Conservation (phyloP, 768 basidiomycete species). For the Cyclocybe cylindracea region DNA sequence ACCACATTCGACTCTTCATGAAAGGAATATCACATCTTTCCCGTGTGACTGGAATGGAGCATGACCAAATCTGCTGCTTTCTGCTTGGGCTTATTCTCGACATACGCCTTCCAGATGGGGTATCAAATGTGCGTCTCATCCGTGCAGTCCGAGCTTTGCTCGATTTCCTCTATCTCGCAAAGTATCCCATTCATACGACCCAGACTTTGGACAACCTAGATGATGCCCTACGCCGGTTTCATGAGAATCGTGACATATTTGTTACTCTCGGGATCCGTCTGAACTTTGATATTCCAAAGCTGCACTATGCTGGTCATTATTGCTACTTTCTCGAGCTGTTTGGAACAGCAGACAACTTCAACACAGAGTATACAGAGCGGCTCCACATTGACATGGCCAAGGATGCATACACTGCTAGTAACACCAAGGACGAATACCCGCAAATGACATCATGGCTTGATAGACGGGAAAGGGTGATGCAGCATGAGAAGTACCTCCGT, state of each 20-base stretch:
- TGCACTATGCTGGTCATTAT: conserved; percentile 32
- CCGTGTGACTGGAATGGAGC: conserved; percentile 11
- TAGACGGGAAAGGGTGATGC: conserved; percentile 31
- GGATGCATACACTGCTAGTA: conserved; percentile 15
- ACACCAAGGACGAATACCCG: conserved; percentile 23
- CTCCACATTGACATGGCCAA: conserved; percentile 25
- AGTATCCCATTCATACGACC: conserved; percentile 14
- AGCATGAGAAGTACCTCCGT: conserved; percentile 24
- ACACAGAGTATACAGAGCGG: conserved; percentile 34
- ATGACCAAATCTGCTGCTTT: conserved; percentile 14
- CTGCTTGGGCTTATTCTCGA: conserved; percentile 8
- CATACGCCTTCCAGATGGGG: conserved; percentile 3
- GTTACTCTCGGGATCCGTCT: conserved; percentile 19
- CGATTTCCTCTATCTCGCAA: conserved; percentile 14
- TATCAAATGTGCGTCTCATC: conserved; percentile 4
- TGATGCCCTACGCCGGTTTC: conserved; percentile 5
- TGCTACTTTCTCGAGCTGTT: conserved; percentile 19
- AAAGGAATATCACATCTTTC: conserved; percentile 13
- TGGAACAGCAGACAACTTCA: conserved; percentile 31
- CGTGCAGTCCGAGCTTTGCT: conserved; percentile 8
- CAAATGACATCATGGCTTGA: conserved; percentile 44
- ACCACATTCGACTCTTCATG: conserved; percentile 21
- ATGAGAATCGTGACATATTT: conserved; percentile 8
- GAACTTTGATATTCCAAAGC: conserved; percentile 38
- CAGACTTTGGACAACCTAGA: conserved; percentile 10